Conservation (phyloP, 768 basidiomycete genomes). For the Boletus reticulatus region DNA sequence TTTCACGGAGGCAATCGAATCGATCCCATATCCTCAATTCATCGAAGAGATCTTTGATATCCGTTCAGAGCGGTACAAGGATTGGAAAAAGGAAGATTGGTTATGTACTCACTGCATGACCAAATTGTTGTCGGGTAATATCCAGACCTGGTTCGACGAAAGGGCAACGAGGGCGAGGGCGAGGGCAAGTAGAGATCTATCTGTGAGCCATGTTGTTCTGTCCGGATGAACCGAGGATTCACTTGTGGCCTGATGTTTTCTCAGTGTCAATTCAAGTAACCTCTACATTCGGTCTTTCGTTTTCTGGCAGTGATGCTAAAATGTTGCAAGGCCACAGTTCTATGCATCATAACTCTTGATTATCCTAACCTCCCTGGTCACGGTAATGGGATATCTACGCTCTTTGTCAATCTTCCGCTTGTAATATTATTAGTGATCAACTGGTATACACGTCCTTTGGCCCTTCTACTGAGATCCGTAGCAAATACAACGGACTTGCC, state of each 20-base stretch:
- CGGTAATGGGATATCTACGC: conserved; percentile 2
- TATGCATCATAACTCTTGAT: background rate
- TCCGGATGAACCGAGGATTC: background rate
- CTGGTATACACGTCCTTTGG: conserved; percentile 24
- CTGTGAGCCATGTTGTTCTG: background rate
- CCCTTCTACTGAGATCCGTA: conserved; percentile 2
- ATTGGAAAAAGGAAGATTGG: conserved; percentile 32
- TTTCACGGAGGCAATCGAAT: conserved; percentile 2
- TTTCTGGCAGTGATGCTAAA: background rate
- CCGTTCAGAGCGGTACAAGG: conserved; percentile 14
- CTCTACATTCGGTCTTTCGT: too few relatives aligned
- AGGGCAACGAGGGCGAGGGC: background rate
- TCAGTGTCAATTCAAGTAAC: background rate
- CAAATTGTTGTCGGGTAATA: conserved; percentile 14
- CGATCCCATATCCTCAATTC: conserved; percentile 9
- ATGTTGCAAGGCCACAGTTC: background rate
- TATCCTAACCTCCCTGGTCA: background rate
- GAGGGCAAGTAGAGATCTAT: background rate
- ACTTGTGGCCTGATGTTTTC: background rate
- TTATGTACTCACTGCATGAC: conserved; percentile 32
- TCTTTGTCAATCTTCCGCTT: background rate
- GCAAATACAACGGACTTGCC: background rate
- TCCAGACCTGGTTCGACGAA: conserved; percentile 14
- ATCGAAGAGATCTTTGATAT: conserved; percentile 18
- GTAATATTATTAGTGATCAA: conserved; percentile 11